Evolutionary conservation across 176 grass and related monocot genomes (phyloP).

Genomic region (Phoenix roebelenii): DNA sequence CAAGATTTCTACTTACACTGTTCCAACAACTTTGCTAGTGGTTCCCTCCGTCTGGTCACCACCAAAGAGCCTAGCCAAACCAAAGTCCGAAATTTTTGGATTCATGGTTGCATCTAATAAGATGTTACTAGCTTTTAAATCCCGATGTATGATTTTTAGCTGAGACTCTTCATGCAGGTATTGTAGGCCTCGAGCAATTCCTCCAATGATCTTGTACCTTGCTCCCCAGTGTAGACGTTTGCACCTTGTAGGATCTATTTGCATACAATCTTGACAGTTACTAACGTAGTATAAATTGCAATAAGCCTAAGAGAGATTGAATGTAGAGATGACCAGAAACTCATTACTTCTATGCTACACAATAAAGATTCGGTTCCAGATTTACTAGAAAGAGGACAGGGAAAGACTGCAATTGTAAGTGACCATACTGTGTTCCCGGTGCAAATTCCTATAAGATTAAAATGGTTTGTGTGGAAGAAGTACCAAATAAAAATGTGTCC

Average conservation of each 20-base stretch:
- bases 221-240: constrained; percentile 10
- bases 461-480: too few species aligned
- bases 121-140: constrained; percentile 17
- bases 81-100: constrained; percentile 35
- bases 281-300: too few species aligned
- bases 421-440: too few species aligned
- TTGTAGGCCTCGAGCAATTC: constrained; percentile 20
- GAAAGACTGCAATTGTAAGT: too few species aligned
- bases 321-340: too few species aligned
- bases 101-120: constrained; percentile 7
- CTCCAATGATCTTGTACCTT: constrained; percentile 18
- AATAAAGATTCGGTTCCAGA: too few species aligned
- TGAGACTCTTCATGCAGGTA: constrained; percentile 38
- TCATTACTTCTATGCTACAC: too few species aligned
- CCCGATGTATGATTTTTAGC: constrained; percentile 21
- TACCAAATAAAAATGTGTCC: constrained; percentile 65
- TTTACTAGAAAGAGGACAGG: too few species aligned
- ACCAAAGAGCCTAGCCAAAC: constrained; percentile 26
- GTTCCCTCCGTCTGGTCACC: background rate
- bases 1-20: constrained; percentile 18
- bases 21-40: constrained; percentile 14
- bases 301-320: too few species aligned
- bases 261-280: too few species aligned
- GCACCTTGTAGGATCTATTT: constrained; percentile 22
- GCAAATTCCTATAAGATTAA: too few species aligned